Percentiles rank a stretch among this genome's conserved stretches.
Conservation (phyloP, 805 yeast species). For the Ogataea nakhonphanomensis region DNA sequence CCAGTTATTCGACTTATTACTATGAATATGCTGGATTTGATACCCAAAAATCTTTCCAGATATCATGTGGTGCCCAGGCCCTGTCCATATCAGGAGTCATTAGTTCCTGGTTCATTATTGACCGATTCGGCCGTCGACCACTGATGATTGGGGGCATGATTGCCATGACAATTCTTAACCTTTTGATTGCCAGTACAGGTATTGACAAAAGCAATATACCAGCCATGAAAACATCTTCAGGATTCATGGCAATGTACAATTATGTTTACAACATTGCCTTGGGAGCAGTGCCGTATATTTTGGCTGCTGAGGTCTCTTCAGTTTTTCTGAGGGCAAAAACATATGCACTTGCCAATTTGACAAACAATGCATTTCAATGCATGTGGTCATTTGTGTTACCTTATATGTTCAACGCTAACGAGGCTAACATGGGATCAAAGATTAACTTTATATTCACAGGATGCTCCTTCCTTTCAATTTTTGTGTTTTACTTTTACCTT, state of each 20-base stretch:
- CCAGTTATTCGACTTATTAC: constrained; percentile 49
- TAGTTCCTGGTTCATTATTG: constrained; percentile 41
- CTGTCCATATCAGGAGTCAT: constrained; percentile 33
- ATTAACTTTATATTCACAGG: constrained; percentile 24
- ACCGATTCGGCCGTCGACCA: constrained; percentile 37
- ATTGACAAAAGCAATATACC: constrained; percentile 12
- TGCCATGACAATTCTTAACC: constrained; percentile 23
- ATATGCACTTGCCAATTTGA: constrained; percentile 15
- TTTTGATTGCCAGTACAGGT: constrained; percentile 30
- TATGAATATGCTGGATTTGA: constrained; percentile 47
- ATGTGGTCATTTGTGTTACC: constrained; percentile 18
- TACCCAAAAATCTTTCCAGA: constrained; percentile 35
- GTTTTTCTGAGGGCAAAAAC: constrained; percentile 19
- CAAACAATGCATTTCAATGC: constrained; percentile 8
- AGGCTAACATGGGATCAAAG: constrained; percentile 16
- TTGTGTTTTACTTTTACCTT: constrained; percentile 32
- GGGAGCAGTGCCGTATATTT: constrained; percentile 29
- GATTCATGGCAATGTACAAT: constrained; percentile 18
- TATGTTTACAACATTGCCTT: constrained; percentile 15
- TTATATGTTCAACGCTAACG: constrained; percentile 23
- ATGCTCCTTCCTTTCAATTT: constrained; percentile 5
- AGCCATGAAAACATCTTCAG: constrained; percentile 31
- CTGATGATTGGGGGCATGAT: constrained; percentile 30
- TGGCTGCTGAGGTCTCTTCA: constrained; percentile 16
- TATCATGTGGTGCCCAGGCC: constrained; percentile 32